Evolutionary conservation across 208 protist species (phyloP), one percentile per base, ranked within the genome.

Genomic region (Borovskyia barvae): DNA sequence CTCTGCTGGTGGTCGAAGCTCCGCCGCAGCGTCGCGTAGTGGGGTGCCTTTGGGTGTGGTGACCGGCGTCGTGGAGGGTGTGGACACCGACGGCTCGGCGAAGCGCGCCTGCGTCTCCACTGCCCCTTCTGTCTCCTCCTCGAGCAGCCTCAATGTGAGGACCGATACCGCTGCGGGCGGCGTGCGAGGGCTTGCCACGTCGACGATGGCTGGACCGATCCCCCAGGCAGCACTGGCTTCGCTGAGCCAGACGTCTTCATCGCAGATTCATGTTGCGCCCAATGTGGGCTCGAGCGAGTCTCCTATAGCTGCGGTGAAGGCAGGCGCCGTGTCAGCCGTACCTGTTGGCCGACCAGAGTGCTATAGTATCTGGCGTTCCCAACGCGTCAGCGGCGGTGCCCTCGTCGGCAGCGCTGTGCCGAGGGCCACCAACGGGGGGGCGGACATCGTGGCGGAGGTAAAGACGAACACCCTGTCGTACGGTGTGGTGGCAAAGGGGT

Each of bases 401-500:
- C 52, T 73, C 19, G 51, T 50, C 14, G 59, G 65, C n/a, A 40
- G 57, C 9, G 36, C 28, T 11, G 37, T 65, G 15, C 63, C 63
- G 7, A 20, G 50, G 15, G 52, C 70, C 55, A 75, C 73, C n/a
- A 76, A 80, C 64, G 68, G 57, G 41, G 81, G 79, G 9, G 75
- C 69, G n/a, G 81, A 82, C 57, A 72, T 86, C 37, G 72, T 83
- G 3, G 85, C 78, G 1, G 82, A 89, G 48, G 47, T 92, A 7
- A 64, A 64, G 17, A 61, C 87, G 25, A 53, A 58, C 42, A 51
- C 53, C 3, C 32, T 71, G 19, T 33, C 45, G 20, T 55, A 67
- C 39, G 36, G 65, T 3, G 60, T 64, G 36, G 51, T 71, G 25
- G 30, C 53, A 11, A 80, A 81, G 57, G 71, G 76, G 26, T 68